Percentiles rank a stretch among this genome's conserved stretches.
phyloP scores from a whole-genome alignment of 2,329 filamentous ascomycete species.

The Onygena corvina region DNA sequence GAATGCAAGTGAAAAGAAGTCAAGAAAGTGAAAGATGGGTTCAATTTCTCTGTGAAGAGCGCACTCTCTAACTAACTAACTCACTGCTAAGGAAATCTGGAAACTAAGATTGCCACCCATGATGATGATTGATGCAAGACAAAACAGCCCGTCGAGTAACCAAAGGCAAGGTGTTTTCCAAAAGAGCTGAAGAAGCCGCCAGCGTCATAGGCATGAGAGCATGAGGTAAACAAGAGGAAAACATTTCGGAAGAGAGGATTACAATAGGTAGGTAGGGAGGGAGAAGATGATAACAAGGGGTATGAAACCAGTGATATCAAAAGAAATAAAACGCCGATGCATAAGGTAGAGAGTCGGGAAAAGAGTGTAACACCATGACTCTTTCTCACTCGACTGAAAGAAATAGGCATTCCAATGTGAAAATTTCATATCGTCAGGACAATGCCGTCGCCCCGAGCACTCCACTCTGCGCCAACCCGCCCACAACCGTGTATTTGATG shows the following conservation, averaged over 20 bases:
- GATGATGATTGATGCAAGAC: constrained; percentile 3
- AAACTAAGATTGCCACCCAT: neutral
- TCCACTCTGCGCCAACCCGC: constrained; percentile 2
- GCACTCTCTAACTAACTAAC: constrained; percentile 3
- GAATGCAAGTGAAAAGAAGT: neutral
- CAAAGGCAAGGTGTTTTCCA: neutral
- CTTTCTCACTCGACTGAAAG: neutral
- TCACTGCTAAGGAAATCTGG: neutral
- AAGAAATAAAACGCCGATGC: neutral
- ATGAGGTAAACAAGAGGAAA: neutral
- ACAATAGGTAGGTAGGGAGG: neutral
- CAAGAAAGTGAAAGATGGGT: constrained; percentile 1
- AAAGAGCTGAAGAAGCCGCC: neutral
- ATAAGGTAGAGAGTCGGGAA: neutral
- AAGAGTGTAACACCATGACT: neutral
- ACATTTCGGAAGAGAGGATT: neutral
- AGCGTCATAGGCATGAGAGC: neutral
- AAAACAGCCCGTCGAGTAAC: neutral
- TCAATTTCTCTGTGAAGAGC: neutral
- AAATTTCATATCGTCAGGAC: neutral
- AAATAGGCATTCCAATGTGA: neutral
- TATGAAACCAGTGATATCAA: neutral
- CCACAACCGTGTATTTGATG: constrained; percentile 1
- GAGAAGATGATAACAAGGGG: neutral
- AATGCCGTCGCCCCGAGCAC: neutral